Conservation (phyloP, 768 basidiomycete species). For the Tulasnella sp. region DNA sequence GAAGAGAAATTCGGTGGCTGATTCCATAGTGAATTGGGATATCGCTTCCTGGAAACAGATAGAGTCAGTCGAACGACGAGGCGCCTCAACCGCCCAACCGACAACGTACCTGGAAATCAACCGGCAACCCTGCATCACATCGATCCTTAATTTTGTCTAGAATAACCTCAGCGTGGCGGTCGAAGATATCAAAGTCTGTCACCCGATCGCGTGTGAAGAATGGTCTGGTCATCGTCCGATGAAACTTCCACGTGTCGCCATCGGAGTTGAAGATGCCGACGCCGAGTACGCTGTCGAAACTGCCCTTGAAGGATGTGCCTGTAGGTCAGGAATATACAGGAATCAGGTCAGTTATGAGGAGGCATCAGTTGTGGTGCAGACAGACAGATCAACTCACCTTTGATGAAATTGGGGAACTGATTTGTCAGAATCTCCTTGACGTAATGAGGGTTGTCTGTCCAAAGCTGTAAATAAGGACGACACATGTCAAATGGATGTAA, state of each 20-base stretch:
- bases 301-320: conserved; percentile 26
- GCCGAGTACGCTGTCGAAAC: conserved; percentile 29
- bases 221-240: conserved; percentile 55
- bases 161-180: conserved; percentile 38
- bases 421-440: conserved; percentile 48
- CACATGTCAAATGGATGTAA: too few species aligned
- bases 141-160: conserved; percentile 35
- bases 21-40: conserved; percentile 53
- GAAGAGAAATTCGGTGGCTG: conserved; percentile 56
- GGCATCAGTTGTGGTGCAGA: background rate
- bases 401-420: conserved; percentile 47
- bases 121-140: conserved; percentile 36
- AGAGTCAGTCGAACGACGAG: background rate
- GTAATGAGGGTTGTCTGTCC: conserved; percentile 33
- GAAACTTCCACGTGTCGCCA: conserved; percentile 60
- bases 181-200: conserved; percentile 53
- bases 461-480: background rate
- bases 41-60: conserved; percentile 34
- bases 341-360: background rate
- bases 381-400: conserved; percentile 31
- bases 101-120: conserved; percentile 42
- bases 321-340: background rate
- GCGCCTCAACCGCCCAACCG: background rate
- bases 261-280: conserved; percentile 46
- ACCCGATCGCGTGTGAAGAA: conserved; percentile 56